Evolutionary conservation across 208 protist species (phyloP).

Genomic region (Angomonas ambiguus): DNA sequence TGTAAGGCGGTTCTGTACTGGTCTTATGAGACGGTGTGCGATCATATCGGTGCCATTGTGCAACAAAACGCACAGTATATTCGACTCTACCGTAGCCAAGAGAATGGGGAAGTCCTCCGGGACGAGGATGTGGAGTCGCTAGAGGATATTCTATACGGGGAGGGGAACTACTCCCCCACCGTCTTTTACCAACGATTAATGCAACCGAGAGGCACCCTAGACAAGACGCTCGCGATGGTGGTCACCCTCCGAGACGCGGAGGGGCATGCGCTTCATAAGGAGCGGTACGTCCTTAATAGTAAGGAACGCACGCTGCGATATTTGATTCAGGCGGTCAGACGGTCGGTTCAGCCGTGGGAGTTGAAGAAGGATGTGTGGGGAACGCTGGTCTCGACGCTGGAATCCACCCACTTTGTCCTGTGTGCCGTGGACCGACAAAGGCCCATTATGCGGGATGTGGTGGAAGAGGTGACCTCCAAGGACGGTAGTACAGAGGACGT

Average conservation of each 20-base stretch:
- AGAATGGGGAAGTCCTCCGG: slow-evolving; percentile 14
- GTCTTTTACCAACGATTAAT: slow-evolving; percentile 40
- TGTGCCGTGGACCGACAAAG: slow-evolving; percentile 22
- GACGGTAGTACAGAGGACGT: slow-evolving; percentile 11
- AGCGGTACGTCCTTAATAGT: slow-evolving; percentile 23
- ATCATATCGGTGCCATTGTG: slow-evolving; percentile 26
- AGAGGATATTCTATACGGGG: slow-evolving; percentile 26
- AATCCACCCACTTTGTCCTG: slow-evolving; percentile 33
- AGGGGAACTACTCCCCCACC: slow-evolving; percentile 19
- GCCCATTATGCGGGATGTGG: slow-evolving; percentile 35
- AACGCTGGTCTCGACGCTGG: slow-evolving; percentile 23
- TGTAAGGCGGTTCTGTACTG: slow-evolving; percentile 33
- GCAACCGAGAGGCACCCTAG: slow-evolving; percentile 22
- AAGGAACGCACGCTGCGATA: slow-evolving; percentile 19
- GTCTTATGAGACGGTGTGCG: slow-evolving; percentile 51
- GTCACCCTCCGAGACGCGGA: slow-evolving; percentile 41
- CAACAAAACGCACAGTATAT: slow-evolving; percentile 39
- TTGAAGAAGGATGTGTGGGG: slow-evolving; percentile 34
- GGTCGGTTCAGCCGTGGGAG: slow-evolving; percentile 30
- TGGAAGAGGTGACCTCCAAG: slow-evolving; percentile 33
- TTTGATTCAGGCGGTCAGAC: slow-evolving; percentile 24
- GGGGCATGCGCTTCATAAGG: slow-evolving; percentile 43
- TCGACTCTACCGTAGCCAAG: slow-evolving; percentile 43
- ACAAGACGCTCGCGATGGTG: slow-evolving; percentile 17
- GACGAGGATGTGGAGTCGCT: slow-evolving; percentile 16